These are phyloP conservation scores for Gonium pectorale DNA, from an alignment of 139 green algal genomes.

Conservation along the genomic window DNA sequence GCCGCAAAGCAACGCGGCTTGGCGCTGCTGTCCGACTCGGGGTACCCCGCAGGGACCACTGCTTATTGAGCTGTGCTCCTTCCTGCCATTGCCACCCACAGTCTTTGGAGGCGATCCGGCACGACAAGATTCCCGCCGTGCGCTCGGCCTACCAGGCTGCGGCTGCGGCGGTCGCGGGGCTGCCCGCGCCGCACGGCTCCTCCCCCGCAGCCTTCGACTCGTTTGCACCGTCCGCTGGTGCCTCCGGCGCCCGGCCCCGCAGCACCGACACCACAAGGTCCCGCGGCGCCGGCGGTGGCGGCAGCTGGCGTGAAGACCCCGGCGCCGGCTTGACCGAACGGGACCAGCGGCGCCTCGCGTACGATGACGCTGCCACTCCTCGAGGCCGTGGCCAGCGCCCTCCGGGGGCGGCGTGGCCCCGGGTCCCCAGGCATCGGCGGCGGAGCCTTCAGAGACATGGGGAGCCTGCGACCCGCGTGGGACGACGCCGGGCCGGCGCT, in stretches of 20 bases:
- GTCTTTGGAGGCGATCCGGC: constrained; percentile 22
- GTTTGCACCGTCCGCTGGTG: background rate
- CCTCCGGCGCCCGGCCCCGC: no score
- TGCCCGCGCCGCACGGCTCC: background rate
- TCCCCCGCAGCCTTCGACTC: background rate
- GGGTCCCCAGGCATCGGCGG: no score
- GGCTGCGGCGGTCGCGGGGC: background rate
- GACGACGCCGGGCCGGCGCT: no score
- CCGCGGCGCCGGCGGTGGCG: background rate
- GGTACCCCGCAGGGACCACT: background rate
- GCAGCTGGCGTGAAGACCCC: background rate
- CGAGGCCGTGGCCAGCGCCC: no score
- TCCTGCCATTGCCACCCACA: background rate
- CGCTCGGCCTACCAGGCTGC: constrained; percentile 11
- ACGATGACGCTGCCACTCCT: no score
- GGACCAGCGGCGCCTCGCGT: no score
- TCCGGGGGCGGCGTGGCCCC: no score
- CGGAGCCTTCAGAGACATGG: no score
- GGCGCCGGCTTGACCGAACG: no score
- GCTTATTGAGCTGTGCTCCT: background rate
- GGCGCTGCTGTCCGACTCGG: no score
- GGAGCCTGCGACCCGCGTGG: no score
- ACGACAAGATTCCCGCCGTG: constrained; percentile 34
- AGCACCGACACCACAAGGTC: background rate
- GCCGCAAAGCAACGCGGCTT: no score